Evolutionary conservation across 768 basidiomycete genomes (phyloP).

Genomic region (Mrakia hoshinonis): DNA sequence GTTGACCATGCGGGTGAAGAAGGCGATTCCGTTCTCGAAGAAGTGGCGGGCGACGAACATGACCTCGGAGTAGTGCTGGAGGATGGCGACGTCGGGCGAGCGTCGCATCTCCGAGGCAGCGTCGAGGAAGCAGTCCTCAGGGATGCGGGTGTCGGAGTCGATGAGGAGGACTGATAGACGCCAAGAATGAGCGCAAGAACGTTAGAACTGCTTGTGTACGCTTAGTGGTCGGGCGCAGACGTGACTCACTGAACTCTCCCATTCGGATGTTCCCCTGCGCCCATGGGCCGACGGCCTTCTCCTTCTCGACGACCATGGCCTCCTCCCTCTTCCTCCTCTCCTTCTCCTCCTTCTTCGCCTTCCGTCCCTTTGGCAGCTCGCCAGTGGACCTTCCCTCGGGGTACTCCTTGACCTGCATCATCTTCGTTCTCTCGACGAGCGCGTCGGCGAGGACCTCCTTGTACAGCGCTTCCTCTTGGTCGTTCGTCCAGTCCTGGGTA

Average conservation of each 20-base stretch:
- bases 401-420: conserved; percentile 39
- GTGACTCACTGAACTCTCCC: conserved; percentile 22
- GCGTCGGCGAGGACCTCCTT: conserved; percentile 63
- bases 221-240: conserved; percentile 50
- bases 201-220: not conserved
- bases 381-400: not conserved
- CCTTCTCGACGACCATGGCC: not conserved
- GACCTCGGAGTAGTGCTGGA: conserved; percentile 59
- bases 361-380: not conserved
- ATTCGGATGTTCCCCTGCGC: conserved; percentile 63
- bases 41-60: conserved; percentile 84
- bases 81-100: conserved; percentile 73
- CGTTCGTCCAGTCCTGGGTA: conserved; percentile 61
- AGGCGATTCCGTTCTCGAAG: conserved; percentile 57
- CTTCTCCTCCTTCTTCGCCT: conserved; percentile 5
- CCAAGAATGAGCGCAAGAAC: not conserved
- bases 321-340: conserved; percentile 13
- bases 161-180: not conserved
- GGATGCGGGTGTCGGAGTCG: conserved; percentile 21
- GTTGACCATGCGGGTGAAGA: conserved; percentile 83
- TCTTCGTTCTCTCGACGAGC: conserved; percentile 54
- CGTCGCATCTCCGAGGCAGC: conserved; percentile 74
- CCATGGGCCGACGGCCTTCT: conserved; percentile 42
- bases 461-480: conserved; percentile 55
- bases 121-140: conserved; percentile 70